Base-by-base conservation (phyloP, 352 stramenopile genomes). In the Globisporangium recalcitrans region DNA sequence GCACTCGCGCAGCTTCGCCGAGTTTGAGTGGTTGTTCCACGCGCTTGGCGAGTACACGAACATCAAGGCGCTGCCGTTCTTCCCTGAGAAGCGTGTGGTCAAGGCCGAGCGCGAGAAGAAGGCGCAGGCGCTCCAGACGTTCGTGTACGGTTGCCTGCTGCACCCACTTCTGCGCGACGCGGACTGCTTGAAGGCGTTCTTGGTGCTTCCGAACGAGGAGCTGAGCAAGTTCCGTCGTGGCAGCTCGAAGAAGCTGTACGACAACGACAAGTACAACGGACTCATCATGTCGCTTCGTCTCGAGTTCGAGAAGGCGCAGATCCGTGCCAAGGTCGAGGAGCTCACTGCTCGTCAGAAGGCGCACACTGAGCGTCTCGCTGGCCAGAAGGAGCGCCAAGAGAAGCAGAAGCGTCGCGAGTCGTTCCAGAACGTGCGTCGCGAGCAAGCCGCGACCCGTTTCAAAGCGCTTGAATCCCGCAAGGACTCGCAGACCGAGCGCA, bases 271-370 rank as follows among this genome's bases (percentile, higher is more conserved):
- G 75, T 95, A 90, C 78, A 86, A 77, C 57, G 70, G 71, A n/a
- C 31, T 95, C 16, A 78, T 91, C 57, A 88, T 87, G 54, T 78
- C 81, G 44, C 64, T 95, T 44, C 85, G 82, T 52, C 73, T 95
- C 31, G 84, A 95, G 70, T 75, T 95, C 21, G 83, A 95, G 75
- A 91, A 93, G 67, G 83, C 82, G 0, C 85, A 95, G 72, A 86
- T 95, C 58, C 83, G 84, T 19, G 72, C 68, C 60, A 95, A 92
- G 72, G 71, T 93, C 19, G 87, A 90, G 31, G 81, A 70, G 31
- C 71, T 95, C 1, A 73, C 72, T 8, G 64, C 71, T 40, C 85
- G 85, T 42, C 77, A 90, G 62, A 86, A 89, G 71, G 72, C 82
- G 40, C 80, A 95, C 72, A 82, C 81, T 19, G 64, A 82, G 60